Conservation (phyloP, 78 protist species). For the Emiliania huxleyi region DNA sequence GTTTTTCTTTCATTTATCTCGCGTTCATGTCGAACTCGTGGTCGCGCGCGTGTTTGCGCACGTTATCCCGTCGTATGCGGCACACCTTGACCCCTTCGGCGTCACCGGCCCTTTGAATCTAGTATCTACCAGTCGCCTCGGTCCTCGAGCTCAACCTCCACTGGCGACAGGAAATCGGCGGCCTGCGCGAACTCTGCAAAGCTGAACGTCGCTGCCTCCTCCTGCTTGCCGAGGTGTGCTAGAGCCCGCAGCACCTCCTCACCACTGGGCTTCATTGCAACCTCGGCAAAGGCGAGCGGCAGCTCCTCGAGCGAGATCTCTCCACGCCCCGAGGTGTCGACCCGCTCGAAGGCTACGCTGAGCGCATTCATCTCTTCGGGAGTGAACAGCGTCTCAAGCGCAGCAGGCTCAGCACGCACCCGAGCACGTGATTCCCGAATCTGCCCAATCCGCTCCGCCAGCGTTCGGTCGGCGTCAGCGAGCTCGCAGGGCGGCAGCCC, state of each 20-base stretch:
- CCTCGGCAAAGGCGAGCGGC: neutral
- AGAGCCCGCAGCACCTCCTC: neutral
- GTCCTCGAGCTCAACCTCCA: too few species aligned
- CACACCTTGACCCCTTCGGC: too few species aligned
- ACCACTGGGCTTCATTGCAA: neutral
- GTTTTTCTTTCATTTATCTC: too few species aligned
- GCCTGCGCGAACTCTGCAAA: conserved; percentile 15
- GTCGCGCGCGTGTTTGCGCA: too few species aligned
- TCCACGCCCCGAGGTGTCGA: neutral
- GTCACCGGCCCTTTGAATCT: too few species aligned
- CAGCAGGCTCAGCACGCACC: neutral
- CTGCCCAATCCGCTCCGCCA: neutral
- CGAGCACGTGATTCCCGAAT: neutral
- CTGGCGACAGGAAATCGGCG: neutral
- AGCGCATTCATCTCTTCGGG: neutral
- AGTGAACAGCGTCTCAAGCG: neutral
- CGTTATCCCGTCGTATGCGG: too few species aligned
- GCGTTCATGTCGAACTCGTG: too few species aligned
- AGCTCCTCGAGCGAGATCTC: neutral
- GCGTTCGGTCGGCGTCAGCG: neutral
- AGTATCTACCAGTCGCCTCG: too few species aligned
- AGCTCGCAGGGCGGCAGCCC: neutral
- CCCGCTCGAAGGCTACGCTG: neutral
- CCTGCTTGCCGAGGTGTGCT: neutral
- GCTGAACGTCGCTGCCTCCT: neutral